Conservation (phyloP, 1,284 basidiomycete genomes). For the Termitomyces sp. region DNA sequence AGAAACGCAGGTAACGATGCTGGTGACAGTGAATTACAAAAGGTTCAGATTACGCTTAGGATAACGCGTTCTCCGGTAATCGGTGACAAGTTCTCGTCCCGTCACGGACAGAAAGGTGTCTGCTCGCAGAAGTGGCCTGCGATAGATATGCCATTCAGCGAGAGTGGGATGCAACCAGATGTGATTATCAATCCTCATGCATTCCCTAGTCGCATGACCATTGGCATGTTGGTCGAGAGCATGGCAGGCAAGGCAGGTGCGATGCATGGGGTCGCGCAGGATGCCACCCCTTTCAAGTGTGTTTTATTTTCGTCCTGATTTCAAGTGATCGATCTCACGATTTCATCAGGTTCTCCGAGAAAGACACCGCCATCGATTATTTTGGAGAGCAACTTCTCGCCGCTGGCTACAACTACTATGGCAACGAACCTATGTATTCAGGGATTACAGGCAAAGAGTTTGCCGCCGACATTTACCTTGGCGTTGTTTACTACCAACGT, state of each 20-base stretch:
- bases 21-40: conserved; percentile 86
- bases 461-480: conserved; percentile 97
- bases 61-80: conserved; percentile 96
- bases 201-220: conserved; percentile 99
- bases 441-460: conserved; percentile 99
- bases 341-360: conserved; percentile 78
- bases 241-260: conserved; percentile 98
- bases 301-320: conserved; percentile 22
- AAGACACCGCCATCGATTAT: conserved; percentile 94
- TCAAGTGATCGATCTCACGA: conserved; percentile 17
- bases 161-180: conserved; percentile 98
- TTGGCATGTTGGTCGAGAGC: conserved; percentile 99
- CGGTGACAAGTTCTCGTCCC: conserved; percentile 98
- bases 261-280: conserved; percentile 97
- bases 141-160: conserved; percentile 98
- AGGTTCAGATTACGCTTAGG: conserved; percentile 90
- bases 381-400: conserved; percentile 94
- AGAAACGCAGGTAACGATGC: conserved; percentile 66
- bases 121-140: conserved; percentile 99
- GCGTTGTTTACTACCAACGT: conserved; percentile 98
- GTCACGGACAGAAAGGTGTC: conserved; percentile 99
- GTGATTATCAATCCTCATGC: conserved; percentile 99
- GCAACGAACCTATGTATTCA: conserved; percentile 99
- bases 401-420: conserved; percentile 98
- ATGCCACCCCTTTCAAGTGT: conserved; percentile 96